phyloP scores from a whole-genome alignment of 441 rosid genomes.

The Populus hybrid region DNA sequence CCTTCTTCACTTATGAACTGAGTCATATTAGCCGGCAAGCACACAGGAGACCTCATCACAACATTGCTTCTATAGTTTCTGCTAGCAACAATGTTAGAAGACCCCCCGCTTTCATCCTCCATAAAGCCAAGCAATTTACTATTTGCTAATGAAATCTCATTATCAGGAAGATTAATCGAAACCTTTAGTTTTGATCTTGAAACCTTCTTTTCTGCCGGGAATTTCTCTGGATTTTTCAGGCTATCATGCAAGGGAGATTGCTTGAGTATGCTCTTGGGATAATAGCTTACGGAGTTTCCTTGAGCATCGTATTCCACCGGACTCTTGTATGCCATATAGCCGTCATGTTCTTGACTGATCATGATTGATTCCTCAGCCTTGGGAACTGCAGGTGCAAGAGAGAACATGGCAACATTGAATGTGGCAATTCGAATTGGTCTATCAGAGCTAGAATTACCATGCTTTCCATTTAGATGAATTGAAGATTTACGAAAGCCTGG shows the following conservation, averaged over 20 bases:
- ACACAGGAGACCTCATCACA: slow-evolving; percentile 77
- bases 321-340: slow-evolving; percentile 16
- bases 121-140: slow-evolving; percentile 41
- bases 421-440: slow-evolving; percentile 74
- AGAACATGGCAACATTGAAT: slow-evolving; percentile 94
- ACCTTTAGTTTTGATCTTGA: slow-evolving; percentile 54
- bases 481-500: slow-evolving; percentile 24
- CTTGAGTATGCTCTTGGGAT: slow-evolving; percentile 80
- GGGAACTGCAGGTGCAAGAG: slow-evolving; percentile 78
- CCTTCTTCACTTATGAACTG: slow-evolving; percentile 42
- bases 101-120: slow-evolving; percentile 37
- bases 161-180: slow-evolving; percentile 83
- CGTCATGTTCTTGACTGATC: slow-evolving; percentile 29
- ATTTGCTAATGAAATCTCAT: slow-evolving; percentile 82
- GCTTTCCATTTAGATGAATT: slow-evolving; percentile 19
- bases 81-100: slow-evolving; percentile 30
- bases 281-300: slow-evolving; percentile 19
- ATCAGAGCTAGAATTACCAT: slow-evolving; percentile 22
- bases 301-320: slow-evolving; percentile 21
- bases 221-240: slow-evolving; percentile 17
- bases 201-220: slow-evolving; percentile 26
- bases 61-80: slow-evolving; percentile 46
- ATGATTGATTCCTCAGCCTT: slow-evolving; percentile 36
- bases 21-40: slow-evolving; percentile 57
- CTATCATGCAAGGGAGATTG: slow-evolving; percentile 66